Base-by-base conservation (phyloP, 352 stramenopile species). In the Pythium apleroticum region DNA sequence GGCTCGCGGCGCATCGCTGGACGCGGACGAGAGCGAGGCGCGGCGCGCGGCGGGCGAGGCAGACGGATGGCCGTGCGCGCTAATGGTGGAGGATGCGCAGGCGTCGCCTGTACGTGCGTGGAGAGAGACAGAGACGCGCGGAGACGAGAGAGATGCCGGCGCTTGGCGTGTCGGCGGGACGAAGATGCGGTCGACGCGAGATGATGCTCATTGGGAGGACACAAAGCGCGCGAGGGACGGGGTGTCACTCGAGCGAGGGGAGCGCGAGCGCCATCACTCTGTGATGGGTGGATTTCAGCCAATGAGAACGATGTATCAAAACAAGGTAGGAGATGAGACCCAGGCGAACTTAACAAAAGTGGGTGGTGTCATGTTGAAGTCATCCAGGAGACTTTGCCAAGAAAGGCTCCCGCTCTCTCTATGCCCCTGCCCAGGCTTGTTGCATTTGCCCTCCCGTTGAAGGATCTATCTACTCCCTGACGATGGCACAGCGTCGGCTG, bases 341-440 rank as follows among this genome's bases (percentile, higher is more conserved):
- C 8, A 31, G 30, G 41, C 55, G 27, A 30, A 54, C 27, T 25
- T 54, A 37, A 52, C 54, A 60, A 60, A 60, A 60, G 39, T 25
- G 24, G 54, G 54, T 60, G 53, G 30, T 25, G 14, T 37, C 54
- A 60, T 30, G 30, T 60, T 60, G 30, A 52, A 60, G 37, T 46
- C 35, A 41, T n/a, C n/a, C n/a, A n/a, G 37, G 37, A 9, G 22
- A 46, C 4, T n/a, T 14, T 17, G 24, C n/a, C n/a, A 30, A 19
- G 45, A 30, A 52, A 27, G 9, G n/a, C n/a, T n/a, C n/a, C n/a
- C n/a, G n/a, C n/a, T n/a, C n/a, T n/a, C n/a, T n/a, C n/a, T n/a
- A n/a, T n/a, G n/a, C n/a, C n/a, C n/a, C n/a, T n/a, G n/a, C n/a
- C n/a, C n/a, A n/a, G n/a, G n/a, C n/a, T n/a, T n/a, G n/a, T n/a